Conservation (phyloP, 2,329 filamentous ascomycete genomes). For the Cladophialophora chaetospira region DNA sequence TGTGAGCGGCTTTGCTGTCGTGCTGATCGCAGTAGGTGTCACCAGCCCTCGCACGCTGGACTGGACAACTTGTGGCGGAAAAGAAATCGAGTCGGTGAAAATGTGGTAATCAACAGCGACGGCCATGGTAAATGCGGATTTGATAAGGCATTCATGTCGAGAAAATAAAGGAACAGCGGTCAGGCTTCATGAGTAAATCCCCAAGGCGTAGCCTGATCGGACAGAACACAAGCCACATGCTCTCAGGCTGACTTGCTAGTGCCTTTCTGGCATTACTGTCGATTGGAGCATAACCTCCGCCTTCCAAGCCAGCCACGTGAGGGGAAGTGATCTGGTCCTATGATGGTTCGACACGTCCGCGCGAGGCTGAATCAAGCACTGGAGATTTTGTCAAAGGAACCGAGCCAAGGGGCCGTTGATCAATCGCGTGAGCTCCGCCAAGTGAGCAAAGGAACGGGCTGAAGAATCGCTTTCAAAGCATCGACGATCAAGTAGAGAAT, state of each 20-base stretch:
- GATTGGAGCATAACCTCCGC: background rate
- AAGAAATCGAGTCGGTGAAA: slow-evolving; percentile 6
- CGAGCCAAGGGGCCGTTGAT: background rate
- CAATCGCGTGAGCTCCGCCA: no score
- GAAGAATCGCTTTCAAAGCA: no score
- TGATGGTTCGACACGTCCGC: background rate
- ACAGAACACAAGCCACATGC: slow-evolving; percentile 1
- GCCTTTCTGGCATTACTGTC: background rate
- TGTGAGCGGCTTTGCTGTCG: slow-evolving; percentile 13
- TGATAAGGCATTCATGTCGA: background rate
- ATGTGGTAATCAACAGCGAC: slow-evolving; percentile 5
- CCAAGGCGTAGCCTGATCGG: background rate
- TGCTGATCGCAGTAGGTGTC: slow-evolving; percentile 9
- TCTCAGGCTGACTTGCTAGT: background rate
- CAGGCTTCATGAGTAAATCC: background rate
- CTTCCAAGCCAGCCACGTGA: background rate
- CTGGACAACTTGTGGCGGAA: slow-evolving; percentile 14
- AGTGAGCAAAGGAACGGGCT: no score
- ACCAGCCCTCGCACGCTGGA: slow-evolving; percentile 18
- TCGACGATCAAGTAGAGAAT: no score
- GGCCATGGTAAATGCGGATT: background rate
- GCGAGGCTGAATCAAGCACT: background rate
- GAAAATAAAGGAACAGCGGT: background rate
- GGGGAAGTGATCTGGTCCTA: background rate
- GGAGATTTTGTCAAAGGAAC: background rate